A percentile compares a stretch with the other conserved stretches of the same genome.
phyloP scores from a whole-genome alignment of 495 filamentous ascomycete genomes.

The Rostrohypoxylon terebratum region DNA sequence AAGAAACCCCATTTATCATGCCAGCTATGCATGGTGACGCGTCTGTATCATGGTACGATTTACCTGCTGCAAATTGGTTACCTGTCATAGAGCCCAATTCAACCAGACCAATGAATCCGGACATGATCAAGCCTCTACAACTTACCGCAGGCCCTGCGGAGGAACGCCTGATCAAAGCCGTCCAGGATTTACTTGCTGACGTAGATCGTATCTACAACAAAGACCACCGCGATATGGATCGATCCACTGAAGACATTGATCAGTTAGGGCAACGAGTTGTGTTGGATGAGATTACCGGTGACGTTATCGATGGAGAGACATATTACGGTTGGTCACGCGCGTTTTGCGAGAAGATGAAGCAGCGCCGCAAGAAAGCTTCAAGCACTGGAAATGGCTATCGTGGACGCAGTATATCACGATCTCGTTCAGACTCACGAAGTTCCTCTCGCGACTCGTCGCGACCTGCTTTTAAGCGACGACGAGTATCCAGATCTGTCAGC shows the following conservation, averaged over 20 bases:
- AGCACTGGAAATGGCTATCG: slow-evolving; percentile 29
- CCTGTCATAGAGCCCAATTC: slow-evolving; percentile 83
- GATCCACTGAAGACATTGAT: slow-evolving; percentile 68
- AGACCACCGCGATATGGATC: slow-evolving; percentile 49
- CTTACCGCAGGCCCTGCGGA: slow-evolving; percentile 79
- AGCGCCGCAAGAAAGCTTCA: slow-evolving; percentile 57
- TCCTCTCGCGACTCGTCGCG: slow-evolving; percentile 48
- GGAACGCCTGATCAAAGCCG: slow-evolving; percentile 68
- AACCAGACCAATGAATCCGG: slow-evolving; percentile 74
- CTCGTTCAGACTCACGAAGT: slow-evolving; percentile 51
- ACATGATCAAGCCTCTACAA: slow-evolving; percentile 78
- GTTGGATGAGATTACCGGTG: slow-evolving; percentile 69
- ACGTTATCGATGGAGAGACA: slow-evolving; percentile 70
- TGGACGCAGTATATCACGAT: slow-evolving; percentile 47
- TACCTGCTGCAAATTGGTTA: slow-evolving; percentile 85
- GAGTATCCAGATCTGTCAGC: slow-evolving; percentile 47
- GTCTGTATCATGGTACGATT: slow-evolving; percentile 81
- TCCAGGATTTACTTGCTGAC: slow-evolving; percentile 75
- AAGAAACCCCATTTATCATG: slow-evolving; percentile 73
- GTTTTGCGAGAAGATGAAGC: slow-evolving; percentile 87
- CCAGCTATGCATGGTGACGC: slow-evolving; percentile 82
- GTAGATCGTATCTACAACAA: slow-evolving; percentile 72
- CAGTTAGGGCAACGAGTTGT: slow-evolving; percentile 77
- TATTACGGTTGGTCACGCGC: slow-evolving; percentile 89
- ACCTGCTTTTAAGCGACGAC: slow-evolving; percentile 50